Conservation (phyloP, 441 rosid genomes). For the Macaranga tanarius region DNA sequence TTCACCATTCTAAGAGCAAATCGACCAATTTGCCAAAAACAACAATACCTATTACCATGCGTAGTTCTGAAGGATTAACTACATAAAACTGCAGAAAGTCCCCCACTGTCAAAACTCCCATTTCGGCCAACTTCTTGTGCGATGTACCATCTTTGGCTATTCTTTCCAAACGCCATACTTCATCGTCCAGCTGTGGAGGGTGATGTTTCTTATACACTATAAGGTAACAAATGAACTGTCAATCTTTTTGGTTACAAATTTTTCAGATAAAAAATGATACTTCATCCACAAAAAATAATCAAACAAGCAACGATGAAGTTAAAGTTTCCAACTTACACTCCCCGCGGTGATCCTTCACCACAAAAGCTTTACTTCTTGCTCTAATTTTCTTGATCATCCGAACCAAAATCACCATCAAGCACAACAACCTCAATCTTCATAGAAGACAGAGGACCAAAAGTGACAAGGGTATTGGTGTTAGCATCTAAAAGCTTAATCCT, state of each 20-base stretch:
- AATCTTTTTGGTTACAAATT: conserved; percentile 8
- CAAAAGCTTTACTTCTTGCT: conserved; percentile 63
- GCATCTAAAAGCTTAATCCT: conserved; percentile 48
- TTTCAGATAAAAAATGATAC: not conserved
- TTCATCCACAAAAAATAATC: not conserved
- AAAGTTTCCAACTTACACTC: conserved; percentile 49
- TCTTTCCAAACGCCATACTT: conserved; percentile 71
- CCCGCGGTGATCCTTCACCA: conserved; percentile 80
- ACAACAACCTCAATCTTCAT: conserved; percentile 55
- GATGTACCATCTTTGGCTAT: conserved; percentile 64
- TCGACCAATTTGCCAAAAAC: too few relatives aligned
- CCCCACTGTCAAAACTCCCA: conserved; percentile 36
- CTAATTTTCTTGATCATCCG: conserved; percentile 53
- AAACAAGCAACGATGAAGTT: not conserved
- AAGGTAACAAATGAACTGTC: conserved; percentile 6
- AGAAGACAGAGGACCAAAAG: conserved; percentile 49
- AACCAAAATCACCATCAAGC: conserved; percentile 56
- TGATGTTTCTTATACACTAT: conserved; percentile 75
- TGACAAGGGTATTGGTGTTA: conserved; percentile 30
- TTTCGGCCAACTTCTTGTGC: conserved; percentile 35
- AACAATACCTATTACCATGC: too few relatives aligned
- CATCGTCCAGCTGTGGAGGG: conserved; percentile 59
- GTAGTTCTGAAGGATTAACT: conserved; percentile 35
- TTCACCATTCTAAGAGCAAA: too few relatives aligned
- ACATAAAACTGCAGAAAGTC: conserved; percentile 47